A percentile compares a stretch with the other conserved stretches of the same genome.
These are phyloP conservation scores for Hyaloperonospora arabidopsidis DNA, from an alignment of 352 stramenopile genomes.

Conservation along the genomic window DNA sequence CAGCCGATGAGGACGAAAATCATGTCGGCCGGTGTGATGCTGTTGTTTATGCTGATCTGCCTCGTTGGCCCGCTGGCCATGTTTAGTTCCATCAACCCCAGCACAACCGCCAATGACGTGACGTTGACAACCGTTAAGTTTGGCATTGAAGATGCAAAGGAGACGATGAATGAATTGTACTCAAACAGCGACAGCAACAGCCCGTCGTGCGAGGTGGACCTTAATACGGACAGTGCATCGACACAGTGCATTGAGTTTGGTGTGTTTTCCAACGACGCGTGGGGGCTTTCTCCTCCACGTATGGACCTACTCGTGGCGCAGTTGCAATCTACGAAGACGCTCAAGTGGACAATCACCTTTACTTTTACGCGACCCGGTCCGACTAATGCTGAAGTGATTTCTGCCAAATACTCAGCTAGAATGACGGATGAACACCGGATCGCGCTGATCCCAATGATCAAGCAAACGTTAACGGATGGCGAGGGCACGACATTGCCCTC, in stretches of 20 bases:
- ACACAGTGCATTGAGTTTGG: conserved; percentile 77
- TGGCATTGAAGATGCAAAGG: conserved; percentile 64
- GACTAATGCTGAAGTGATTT: conserved; percentile 47
- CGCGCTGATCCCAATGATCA: conserved; percentile 66
- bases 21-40: conserved; percentile 64
- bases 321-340: conserved; percentile 52
- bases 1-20: conserved; percentile 64
- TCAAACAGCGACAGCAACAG: conserved; percentile 69
- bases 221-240: conserved; percentile 61
- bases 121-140: conserved; percentile 56
- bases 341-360: conserved; percentile 72
- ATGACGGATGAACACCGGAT: conserved; percentile 58
- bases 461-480: conserved; percentile 37
- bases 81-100: conserved; percentile 84
- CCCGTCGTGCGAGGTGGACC: conserved; percentile 45
- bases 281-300: conserved; percentile 62
- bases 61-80: conserved; percentile 67
- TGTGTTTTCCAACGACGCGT: conserved; percentile 67
- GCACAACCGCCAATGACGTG: conserved; percentile 62
- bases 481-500: conserved; percentile 23
- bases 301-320: conserved; percentile 61
- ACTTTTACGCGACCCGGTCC: conserved; percentile 62
- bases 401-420: conserved; percentile 35
- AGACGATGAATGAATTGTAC: conserved; percentile 72
- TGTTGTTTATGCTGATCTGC: conserved; percentile 71